Evolutionary conservation across 2,329 filamentous ascomycete genomes (phyloP), one percentile per base, ranked within the genome.

Genomic region (Nothopassalora personata): DNA sequence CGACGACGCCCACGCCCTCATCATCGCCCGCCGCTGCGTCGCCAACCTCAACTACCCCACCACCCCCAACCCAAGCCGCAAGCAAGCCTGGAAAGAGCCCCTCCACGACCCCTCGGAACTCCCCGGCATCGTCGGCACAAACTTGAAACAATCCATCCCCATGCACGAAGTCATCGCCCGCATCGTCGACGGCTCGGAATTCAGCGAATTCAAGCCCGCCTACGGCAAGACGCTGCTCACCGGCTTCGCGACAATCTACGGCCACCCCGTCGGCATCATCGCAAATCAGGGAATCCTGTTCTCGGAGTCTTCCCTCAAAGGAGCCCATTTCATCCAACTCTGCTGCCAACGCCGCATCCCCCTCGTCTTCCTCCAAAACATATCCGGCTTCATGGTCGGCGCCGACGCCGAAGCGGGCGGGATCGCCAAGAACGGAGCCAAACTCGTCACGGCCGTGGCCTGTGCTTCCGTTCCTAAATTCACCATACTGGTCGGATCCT

Each of bases 341-440:
- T 97, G 93, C 78, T 83, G 88, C 31, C 91, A 97, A 75, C 88
- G 94, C 58, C 86, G 90, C 56, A 89, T 97, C 58, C 93, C 94
- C 0, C 80, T 97, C 9, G 82, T 97, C 53, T 97, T 97, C 77
- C 79, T 99, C 19, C 94, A 99, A 74, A 97, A 99, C 75, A 97
- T 99, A 72, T 88, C 87, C 5, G 94, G 94, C 47, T 99, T 99
- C 83, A 99, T 99, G 94, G 94, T 99, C 33, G 94, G 94, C 47
- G 84, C 86, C 18, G 90, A 94, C 68, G 91, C 93, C 0, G 94
- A 99, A 77, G 88, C 89, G 56, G 93, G 93, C 54, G 94, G 94
- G 11, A 97, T 99, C 67, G 94, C 94, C 56, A 97, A 97, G 81
- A 95, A 97, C 71, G 94, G 94, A 45, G 94, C 94, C 5, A 97